phyloP scores from a whole-genome alignment of 495 filamentous ascomycete species.

The Jackrogersella minutella region DNA sequence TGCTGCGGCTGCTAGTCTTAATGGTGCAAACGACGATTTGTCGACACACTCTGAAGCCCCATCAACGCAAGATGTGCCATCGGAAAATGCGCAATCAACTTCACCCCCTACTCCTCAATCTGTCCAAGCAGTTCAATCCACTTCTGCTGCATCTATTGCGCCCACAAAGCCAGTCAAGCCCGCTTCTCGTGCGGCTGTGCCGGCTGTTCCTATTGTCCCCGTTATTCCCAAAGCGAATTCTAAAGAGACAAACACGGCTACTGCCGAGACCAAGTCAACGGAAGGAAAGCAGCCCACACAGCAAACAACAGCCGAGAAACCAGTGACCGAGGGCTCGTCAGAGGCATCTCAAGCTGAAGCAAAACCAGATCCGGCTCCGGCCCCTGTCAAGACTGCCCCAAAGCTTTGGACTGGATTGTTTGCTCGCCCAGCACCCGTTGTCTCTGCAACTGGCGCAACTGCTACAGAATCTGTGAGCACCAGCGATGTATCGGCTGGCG shows the following conservation, averaged over 20 bases:
- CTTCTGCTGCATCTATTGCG: constrained; percentile 31
- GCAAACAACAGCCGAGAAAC: constrained; percentile 38
- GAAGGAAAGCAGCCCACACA: constrained; percentile 50
- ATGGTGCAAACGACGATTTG: constrained; percentile 45
- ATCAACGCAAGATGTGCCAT: constrained; percentile 70
- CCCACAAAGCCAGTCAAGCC: constrained; percentile 55
- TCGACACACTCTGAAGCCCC: constrained; percentile 67
- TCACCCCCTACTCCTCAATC: constrained; percentile 78
- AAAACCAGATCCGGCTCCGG: constrained; percentile 46
- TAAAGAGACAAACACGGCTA: constrained; percentile 51
- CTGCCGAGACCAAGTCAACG: constrained; percentile 30
- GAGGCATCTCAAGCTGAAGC: constrained; percentile 41
- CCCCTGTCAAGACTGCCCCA: constrained; percentile 57
- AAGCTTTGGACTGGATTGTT: constrained; percentile 85
- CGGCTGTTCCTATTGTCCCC: constrained; percentile 73
- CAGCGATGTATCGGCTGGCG: constrained; percentile 13
- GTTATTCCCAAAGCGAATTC: constrained; percentile 64
- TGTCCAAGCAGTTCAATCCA: constrained; percentile 52
- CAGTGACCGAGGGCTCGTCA: constrained; percentile 27
- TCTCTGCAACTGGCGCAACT: constrained; percentile 27
- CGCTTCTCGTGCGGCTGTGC: constrained; percentile 59
- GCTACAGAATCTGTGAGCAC: constrained; percentile 43
- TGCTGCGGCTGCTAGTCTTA: constrained; percentile 1
- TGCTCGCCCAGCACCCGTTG: constrained; percentile 56
- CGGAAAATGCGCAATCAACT: constrained; percentile 68